Evolutionary conservation across 441 rosid genomes (phyloP).

Genomic region (Populus tomentosa): DNA sequence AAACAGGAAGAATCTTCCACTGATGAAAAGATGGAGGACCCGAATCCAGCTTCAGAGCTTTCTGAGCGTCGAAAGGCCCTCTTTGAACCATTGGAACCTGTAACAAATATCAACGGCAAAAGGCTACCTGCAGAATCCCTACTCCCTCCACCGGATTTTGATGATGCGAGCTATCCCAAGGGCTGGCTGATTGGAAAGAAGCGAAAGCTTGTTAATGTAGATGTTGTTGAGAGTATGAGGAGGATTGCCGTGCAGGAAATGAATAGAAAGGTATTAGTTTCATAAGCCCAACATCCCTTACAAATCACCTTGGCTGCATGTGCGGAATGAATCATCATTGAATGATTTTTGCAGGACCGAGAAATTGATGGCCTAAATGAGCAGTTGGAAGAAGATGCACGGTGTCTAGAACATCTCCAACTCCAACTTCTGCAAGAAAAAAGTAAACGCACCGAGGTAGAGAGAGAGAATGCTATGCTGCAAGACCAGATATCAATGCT

Average conservation of each 20-base stretch:
- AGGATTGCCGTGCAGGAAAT: slow-evolving; percentile 94
- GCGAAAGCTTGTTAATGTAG: slow-evolving; percentile 91
- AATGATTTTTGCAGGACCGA: slow-evolving; percentile 53
- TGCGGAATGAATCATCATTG: background rate
- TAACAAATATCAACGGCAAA: slow-evolving; percentile 35
- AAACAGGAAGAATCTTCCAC: slow-evolving; percentile 42
- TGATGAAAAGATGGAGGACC: slow-evolving; percentile 37
- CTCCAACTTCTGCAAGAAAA: slow-evolving; percentile 75
- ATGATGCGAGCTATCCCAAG: slow-evolving; percentile 71
- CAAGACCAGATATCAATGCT: slow-evolving; percentile 81
- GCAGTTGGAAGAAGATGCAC: slow-evolving; percentile 85
- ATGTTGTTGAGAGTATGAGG: slow-evolving; percentile 98
- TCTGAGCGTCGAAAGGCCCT: slow-evolving; percentile 83
- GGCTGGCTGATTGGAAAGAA: slow-evolving; percentile 97
- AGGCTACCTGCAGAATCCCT: slow-evolving; percentile 62
- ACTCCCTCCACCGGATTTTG: slow-evolving; percentile 95
- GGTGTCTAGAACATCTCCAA: slow-evolving; percentile 80
- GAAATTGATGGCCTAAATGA: slow-evolving; percentile 89
- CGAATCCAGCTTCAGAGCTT: slow-evolving; percentile 31
- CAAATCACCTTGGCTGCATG: background rate
- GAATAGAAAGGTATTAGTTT: slow-evolving; percentile 74
- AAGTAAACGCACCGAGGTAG: slow-evolving; percentile 73
- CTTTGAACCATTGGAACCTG: slow-evolving; percentile 83
- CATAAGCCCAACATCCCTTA: background rate
- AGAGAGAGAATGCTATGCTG: slow-evolving; percentile 78